Evolutionary conservation across 208 protist species (phyloP), one percentile per base, ranked within the genome.

Genomic region (Angomonas ambiguus): DNA sequence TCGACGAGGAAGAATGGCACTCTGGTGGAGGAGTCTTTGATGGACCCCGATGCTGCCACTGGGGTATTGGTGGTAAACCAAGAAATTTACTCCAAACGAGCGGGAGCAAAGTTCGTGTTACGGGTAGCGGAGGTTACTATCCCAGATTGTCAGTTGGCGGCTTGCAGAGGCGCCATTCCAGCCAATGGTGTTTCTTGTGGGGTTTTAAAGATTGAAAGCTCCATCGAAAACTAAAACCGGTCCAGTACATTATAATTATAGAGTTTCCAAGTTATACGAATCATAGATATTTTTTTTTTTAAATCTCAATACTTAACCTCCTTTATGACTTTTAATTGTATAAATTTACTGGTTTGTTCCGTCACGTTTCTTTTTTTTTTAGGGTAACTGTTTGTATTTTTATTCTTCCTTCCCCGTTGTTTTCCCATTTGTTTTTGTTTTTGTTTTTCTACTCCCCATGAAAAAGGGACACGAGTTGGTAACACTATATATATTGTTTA

Each of bases 71-170:
- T 95, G 0, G 78, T 93, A 2, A 95, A 95, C 56, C 90, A 82
- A 56, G 85, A 82, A 57, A 74, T 90, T 31, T 95, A 87, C 85
- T 89, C 82, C 10, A 70, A 72, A n/a, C 90, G 89, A 18, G 69
- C 69, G 3, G 51, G 58, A 0, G 74, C 65, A 2, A 77, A 67
- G 67, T 92, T 88, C 67, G 71, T 86, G 62, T 55, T 95, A 56
- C 86, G 85, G 22, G 90, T 95, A 55, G 82, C 79, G 8, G 90
- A 95, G 72, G 79, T 95, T 24, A 93, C 86, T 0, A 85, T 95
- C n/a, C 62, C 64, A 0, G 69, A 92, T 62, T 85, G 77, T 49
- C 74, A 67, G 8, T 22, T 62, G 1, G 86, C 88, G 0, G 67
- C 80, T 55, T 68, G 67, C 16, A 77, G 75, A 16, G 89, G 89